Base-by-base conservation (phyloP, 306 rosid genomes). In the Cicer pinnatifidum region DNA sequence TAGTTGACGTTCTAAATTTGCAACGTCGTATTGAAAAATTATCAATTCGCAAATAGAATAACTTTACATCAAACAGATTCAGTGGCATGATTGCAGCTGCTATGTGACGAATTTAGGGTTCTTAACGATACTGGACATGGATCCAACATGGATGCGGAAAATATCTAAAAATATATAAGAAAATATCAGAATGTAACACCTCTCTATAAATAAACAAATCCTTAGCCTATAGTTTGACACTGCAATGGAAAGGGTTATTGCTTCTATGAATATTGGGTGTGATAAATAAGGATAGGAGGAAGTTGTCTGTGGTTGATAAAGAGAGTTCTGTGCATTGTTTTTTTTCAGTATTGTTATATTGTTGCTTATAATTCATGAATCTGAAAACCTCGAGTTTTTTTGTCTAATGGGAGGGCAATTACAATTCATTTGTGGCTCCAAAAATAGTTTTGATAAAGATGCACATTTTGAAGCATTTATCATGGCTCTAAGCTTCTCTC, bases 1-100 rank as follows among this genome's bases (percentile, higher is more conserved):
- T 75, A 40, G 50, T 41, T 57, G 15, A 0, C 37, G 47, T 54
- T 73, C 59, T 50, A 72, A 39, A 41, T 59, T 77, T 58, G 20
- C 52, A 48, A 78, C 23, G 6, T 56, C 33, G 39, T 58, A 61
- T 77, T 82, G 60, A 57, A 81, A 81, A 57, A 28, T 48, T 44
- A 51, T 60, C 15, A 68, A 71, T 50, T 10, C 23, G 56, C 35
- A 13, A n/a, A 8, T 82, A 48, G 9, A 59, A 39, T 56, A 46
- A 71, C 60, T 39, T 71, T 15, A 61, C 20, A 33, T 19, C 43
- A 43, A 52, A 50, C 67, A n/a, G 38, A 65, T 46, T 37, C 43
- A n/a, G 10, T 4, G 12, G 41, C 38, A 7, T 71, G 53, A 50
- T 56, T 71, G 60, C 75, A 71, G 74, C 69, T 75, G 37, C 58